phyloP scores from a whole-genome alignment of 129 eudicot species.

The Ambrosia trifida region DNA sequence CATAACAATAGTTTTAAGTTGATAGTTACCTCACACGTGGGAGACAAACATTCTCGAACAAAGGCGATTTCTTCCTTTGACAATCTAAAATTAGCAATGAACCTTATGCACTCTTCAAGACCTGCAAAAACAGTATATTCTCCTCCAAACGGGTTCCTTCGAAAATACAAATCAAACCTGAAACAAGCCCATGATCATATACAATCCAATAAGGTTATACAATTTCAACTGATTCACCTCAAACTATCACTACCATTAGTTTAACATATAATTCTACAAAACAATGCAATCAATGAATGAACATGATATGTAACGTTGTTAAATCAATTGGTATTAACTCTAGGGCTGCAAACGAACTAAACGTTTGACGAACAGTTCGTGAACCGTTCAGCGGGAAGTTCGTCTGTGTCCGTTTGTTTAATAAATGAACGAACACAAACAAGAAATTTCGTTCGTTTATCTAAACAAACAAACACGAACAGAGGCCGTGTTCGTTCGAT shows the following conservation, averaged over 20 bases:
- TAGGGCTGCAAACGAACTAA: too few relatives aligned
- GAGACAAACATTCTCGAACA: conserved; percentile 60
- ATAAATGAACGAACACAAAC: too few relatives aligned
- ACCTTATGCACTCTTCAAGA: conserved; percentile 87
- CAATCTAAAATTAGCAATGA: conserved; percentile 81
- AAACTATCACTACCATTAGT: not conserved
- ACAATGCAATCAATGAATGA: too few relatives aligned
- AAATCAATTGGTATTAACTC: too few relatives aligned
- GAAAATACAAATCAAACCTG: conserved; percentile 94
- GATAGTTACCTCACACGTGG: conserved; percentile 62
- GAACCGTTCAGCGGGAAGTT: too few relatives aligned
- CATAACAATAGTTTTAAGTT: too few relatives aligned
- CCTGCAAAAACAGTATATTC: conserved; percentile 97
- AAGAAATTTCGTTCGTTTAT: too few relatives aligned
- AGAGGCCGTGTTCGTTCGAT: too few relatives aligned
- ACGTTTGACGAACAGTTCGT: too few relatives aligned
- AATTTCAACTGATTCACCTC: conserved; percentile 9
- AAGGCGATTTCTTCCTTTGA: conserved; percentile 74
- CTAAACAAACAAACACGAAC: too few relatives aligned
- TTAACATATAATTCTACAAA: not conserved
- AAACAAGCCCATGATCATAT: conserved; percentile 20
- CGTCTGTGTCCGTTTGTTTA: too few relatives aligned
- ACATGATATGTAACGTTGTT: too few relatives aligned
- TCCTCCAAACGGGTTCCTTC: conserved; percentile 94
- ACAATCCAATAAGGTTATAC: conserved; percentile 11